Percentiles rank a stretch among this genome's conserved stretches.
Conservation (phyloP, 2,329 filamentous ascomycete species). For the Verticillium nubilum region DNA sequence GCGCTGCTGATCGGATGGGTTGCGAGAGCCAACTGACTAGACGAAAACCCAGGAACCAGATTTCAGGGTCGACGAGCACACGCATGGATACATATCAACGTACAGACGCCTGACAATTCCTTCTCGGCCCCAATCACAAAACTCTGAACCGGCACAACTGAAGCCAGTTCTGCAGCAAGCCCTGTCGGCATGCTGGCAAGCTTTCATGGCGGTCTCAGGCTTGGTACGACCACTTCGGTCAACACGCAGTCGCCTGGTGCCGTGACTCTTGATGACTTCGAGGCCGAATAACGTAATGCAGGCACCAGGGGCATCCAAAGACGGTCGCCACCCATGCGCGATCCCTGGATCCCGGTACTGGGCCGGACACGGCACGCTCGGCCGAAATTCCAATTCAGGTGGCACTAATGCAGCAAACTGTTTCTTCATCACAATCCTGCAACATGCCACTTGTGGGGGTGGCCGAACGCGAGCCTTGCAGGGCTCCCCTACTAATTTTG, state of each 20-base stretch:
- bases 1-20: background rate
- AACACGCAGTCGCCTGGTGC: background rate
- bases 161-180: background rate
- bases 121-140: background rate
- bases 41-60: background rate
- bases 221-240: background rate
- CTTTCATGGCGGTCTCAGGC: background rate
- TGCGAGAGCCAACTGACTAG: background rate
- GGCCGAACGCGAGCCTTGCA: background rate
- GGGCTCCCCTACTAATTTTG: no score
- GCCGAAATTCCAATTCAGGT: background rate
- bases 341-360: background rate
- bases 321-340: background rate
- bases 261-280: background rate
- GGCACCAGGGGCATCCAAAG: background rate
- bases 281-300: background rate
- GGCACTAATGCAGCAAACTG: background rate
- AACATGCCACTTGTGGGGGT: background rate
- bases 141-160: background rate
- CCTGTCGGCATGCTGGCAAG: background rate
- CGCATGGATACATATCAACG: background rate
- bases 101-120: background rate
- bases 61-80: background rate
- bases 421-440: background rate
- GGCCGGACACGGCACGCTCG: background rate